Conservation (phyloP, 2,329 filamentous ascomycete species). For the Botrytis cinerea region DNA sequence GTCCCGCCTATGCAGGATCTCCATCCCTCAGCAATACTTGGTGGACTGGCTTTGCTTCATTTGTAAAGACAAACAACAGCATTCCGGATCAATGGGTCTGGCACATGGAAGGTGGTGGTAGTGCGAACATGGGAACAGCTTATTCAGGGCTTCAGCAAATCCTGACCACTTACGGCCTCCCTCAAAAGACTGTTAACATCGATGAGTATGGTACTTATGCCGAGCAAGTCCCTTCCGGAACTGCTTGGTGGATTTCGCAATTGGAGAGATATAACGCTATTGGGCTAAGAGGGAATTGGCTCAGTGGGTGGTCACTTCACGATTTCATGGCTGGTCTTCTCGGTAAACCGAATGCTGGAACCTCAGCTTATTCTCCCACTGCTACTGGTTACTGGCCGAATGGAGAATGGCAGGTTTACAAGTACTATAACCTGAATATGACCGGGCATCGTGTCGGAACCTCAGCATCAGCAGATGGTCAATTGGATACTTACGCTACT, state of each 20-base stretch:
- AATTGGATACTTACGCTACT: slow-evolving; percentile 33
- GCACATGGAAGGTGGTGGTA: slow-evolving; percentile 45
- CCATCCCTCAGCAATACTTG: slow-evolving; percentile 43
- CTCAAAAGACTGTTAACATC: slow-evolving; percentile 28
- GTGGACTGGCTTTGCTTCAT: slow-evolving; percentile 47
- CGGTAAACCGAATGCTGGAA: slow-evolving; percentile 29
- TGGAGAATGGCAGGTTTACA: slow-evolving; percentile 50
- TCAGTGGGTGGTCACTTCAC: slow-evolving; percentile 25
- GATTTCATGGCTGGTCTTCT: slow-evolving; percentile 34
- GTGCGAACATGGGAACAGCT: slow-evolving; percentile 18
- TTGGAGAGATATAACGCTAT: slow-evolving; percentile 30
- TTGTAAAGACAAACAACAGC: slow-evolving; percentile 40
- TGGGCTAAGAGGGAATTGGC: slow-evolving; percentile 32
- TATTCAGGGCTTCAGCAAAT: slow-evolving; percentile 38
- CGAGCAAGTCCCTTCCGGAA: slow-evolving; percentile 28
- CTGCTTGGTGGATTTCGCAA: slow-evolving; percentile 30
- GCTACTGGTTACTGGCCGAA: slow-evolving; percentile 45
- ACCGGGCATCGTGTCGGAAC: slow-evolving; percentile 46
- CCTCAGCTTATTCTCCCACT: slow-evolving; percentile 27
- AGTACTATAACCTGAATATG: slow-evolving; percentile 50
- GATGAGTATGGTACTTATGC: slow-evolving; percentile 29
- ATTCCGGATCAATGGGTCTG: slow-evolving; percentile 49
- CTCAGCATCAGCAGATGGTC: slow-evolving; percentile 36
- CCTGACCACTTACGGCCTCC: slow-evolving; percentile 29
- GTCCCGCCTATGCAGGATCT: slow-evolving; percentile 43